Evolutionary conservation across 306 rosid genomes (phyloP).

Genomic region (Heteromeles arbutifolia): DNA sequence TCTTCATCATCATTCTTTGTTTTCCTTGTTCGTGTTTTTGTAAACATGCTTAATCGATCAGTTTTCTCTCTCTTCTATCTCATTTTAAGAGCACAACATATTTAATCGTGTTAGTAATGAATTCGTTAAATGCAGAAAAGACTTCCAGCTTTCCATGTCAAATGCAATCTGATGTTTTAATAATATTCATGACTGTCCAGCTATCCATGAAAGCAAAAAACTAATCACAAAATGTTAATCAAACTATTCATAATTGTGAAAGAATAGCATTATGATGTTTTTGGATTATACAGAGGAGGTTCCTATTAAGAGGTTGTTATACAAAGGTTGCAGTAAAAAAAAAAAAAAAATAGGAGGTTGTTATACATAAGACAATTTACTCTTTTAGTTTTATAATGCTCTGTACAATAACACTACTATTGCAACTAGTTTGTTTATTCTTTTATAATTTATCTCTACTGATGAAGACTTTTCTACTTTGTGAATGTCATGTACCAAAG

Average conservation of each 20-base stretch:
- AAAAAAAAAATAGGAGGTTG: slow-evolving; percentile 84
- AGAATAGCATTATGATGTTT: too few species aligned
- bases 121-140: too few species aligned
- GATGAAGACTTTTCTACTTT: neutral
- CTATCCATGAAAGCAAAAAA: too few species aligned
- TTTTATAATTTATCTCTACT: neutral
- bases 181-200: too few species aligned
- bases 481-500: neutral
- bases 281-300: too few species aligned
- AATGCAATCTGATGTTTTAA: too few species aligned
- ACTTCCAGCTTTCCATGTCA: too few species aligned
- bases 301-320: too few species aligned
- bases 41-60: neutral
- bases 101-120: too few species aligned
- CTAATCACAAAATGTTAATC: too few species aligned
- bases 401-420: neutral
- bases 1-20: neutral
- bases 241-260: too few species aligned
- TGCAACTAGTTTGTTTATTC: neutral
- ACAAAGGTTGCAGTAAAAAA: slow-evolving; percentile 57
- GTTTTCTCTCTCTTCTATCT: neutral
- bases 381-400: neutral
- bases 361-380: slow-evolving; percentile 17
- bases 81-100: neutral
- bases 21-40: neutral